phyloP scores from a whole-genome alignment of 495 filamentous ascomycete genomes.

The Aspergillus ostianus region DNA sequence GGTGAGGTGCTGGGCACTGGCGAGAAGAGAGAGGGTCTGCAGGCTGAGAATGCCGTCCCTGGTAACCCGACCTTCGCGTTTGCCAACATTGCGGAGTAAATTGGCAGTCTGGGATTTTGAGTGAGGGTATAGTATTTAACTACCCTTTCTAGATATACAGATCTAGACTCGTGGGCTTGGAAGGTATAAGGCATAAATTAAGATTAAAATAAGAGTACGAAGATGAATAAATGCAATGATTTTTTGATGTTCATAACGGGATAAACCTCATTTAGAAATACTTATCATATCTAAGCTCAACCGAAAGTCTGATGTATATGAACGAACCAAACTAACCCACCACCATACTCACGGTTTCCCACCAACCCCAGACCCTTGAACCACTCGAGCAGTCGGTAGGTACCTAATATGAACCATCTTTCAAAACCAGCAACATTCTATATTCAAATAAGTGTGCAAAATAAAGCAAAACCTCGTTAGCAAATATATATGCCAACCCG shows the following conservation, averaged over 20 bases:
- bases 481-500: no score
- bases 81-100: slow-evolving; percentile 57
- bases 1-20: slow-evolving; percentile 55
- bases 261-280: not conserved
- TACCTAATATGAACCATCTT: no score
- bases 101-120: no score
- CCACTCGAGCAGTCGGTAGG: no score
- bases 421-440: no score
- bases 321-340: no score
- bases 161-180: slow-evolving; percentile 12
- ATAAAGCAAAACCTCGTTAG: no score
- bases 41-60: slow-evolving; percentile 71
- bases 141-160: not conserved
- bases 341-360: no score
- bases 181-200: slow-evolving; percentile 1
- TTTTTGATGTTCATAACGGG: not conserved
- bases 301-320: no score
- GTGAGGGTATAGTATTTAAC: not conserved
- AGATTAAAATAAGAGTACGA: slow-evolving; percentile 3
- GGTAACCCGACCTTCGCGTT: slow-evolving; percentile 76
- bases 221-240: not conserved
- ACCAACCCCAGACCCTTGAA: no score
- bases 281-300: no score
- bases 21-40: slow-evolving; percentile 54
- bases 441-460: no score